phyloP scores from a whole-genome alignment of 306 rosid species.

The Astragalus glycyphyllos region DNA sequence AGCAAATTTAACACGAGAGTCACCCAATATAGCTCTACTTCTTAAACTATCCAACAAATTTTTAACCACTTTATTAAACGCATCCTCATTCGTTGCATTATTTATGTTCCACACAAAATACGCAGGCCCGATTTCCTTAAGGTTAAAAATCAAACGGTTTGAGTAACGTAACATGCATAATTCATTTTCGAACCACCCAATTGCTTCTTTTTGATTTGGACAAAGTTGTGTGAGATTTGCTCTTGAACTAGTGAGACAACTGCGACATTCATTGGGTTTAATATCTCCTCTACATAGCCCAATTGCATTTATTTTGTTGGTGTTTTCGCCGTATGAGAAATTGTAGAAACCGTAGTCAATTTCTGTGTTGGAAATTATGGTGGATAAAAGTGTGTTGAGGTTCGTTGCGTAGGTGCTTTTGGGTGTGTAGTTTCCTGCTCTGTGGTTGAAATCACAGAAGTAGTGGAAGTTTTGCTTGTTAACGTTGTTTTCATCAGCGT shows the following conservation, averaged over 20 bases:
- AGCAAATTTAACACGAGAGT: constrained; percentile 34
- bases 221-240: neutral
- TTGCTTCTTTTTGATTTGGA: constrained; percentile 10
- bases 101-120: neutral
- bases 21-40: neutral
- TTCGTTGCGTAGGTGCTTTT: neutral
- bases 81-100: neutral
- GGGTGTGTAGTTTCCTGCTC: neutral
- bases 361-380: neutral
- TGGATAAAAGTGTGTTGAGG: neutral
- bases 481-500: neutral
- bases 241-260: neutral
- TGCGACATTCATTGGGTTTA: neutral
- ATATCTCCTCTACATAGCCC: constrained; percentile 1
- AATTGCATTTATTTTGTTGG: neutral
- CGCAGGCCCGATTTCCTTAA: neutral
- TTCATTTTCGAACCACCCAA: neutral
- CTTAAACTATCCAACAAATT: neutral
- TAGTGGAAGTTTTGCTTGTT: neutral
- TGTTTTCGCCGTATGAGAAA: constrained; percentile 1
- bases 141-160: neutral
- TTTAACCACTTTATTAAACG: neutral
- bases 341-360: constrained; percentile 14
- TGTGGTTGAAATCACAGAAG: neutral
- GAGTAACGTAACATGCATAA: neutral